Percentiles rank a stretch among this genome's conserved stretches.
Evolutionary conservation across 2,329 filamentous ascomycete genomes (phyloP).

Genomic region (Cadophora malorum): DNA sequence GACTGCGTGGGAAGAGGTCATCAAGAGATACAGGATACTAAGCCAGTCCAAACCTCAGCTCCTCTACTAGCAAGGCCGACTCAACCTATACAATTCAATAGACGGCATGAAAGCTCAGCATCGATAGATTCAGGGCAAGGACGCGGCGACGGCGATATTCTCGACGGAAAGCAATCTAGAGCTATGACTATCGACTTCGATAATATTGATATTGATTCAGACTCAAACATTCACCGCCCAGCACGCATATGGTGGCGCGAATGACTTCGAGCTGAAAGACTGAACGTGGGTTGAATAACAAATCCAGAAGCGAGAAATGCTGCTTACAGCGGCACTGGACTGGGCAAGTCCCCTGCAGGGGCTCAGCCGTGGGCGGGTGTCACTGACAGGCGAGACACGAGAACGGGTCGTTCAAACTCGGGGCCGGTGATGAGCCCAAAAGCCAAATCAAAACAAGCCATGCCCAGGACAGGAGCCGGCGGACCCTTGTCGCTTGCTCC

Average conservation of each 20-base stretch:
- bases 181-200: conserved; percentile 22
- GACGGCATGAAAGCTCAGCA: conserved; percentile 15
- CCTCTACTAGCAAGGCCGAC: background rate
- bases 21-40: background rate
- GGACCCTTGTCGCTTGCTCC: background rate
- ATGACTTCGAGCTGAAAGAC: conserved; percentile 16
- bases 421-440: background rate
- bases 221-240: conserved; percentile 2
- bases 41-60: background rate
- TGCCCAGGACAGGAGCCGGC: background rate
- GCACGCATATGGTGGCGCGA: conserved; percentile 17
- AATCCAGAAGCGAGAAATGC: background rate
- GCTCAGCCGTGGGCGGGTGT: background rate
- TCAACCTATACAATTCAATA: background rate
- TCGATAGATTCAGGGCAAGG: background rate
- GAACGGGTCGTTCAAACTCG: background rate
- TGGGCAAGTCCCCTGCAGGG: background rate
- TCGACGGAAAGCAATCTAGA: background rate
- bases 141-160: background rate
- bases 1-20: background rate
- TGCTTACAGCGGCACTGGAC: conserved; percentile 20
- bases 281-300: conserved; percentile 2
- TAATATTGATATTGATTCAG: conserved; percentile 25
- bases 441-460: conserved; percentile 7
- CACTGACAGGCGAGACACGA: background rate